Base-by-base conservation (phyloP, 2,329 filamentous ascomycete genomes). In the Cordyceps farinosa region DNA sequence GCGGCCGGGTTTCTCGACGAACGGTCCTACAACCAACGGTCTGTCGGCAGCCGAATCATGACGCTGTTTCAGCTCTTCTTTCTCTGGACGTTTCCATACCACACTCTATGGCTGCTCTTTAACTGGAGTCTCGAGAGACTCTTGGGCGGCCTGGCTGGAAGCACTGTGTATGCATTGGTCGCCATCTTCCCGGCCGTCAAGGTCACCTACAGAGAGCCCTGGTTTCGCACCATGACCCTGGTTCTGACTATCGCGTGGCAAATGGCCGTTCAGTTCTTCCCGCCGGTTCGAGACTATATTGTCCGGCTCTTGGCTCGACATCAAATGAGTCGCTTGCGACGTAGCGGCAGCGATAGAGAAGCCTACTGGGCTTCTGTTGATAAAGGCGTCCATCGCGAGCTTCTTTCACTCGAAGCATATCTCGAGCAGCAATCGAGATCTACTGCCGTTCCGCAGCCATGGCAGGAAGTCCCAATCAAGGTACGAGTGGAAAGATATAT, bases 111-210 rank as follows among this genome's bases (percentile, higher is more conserved):
- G 65, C 57, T 67, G 4, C 62, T 67, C 44, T 67, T 66, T 54
- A 67, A 65, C 30, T 67, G 66, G 66, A 65, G 66, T 13, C 45
- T 67, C 40, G 66, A 67, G 34, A 50, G 66, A 10, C 59, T 67
- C 0, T 47, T 67, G n/a, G 66, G 65, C 17, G 66, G 62, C 15
- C 44, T 67, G 27, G 66, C 66, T 2, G 66, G 66, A 2, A 67
- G 63, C 54, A 64, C 66, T 0, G 62, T 65, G n/a, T 67, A 67
- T 42, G 66, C 66, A 7, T 45, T 67, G 17, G 61, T 60, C 5
- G 66, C 66, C 27, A 36, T 67, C 6, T 42, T 67, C 2, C 66
- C 66, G 5, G 58, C 54, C 8, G 51, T 67, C 3, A 60, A 44
- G 17, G 52, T 27, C 5, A 54, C 64, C 2, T 62, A 67, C 32